Evolutionary conservation across 495 filamentous ascomycete genomes (phyloP).

Genomic region (Penicillium cosmopolitanum): DNA sequence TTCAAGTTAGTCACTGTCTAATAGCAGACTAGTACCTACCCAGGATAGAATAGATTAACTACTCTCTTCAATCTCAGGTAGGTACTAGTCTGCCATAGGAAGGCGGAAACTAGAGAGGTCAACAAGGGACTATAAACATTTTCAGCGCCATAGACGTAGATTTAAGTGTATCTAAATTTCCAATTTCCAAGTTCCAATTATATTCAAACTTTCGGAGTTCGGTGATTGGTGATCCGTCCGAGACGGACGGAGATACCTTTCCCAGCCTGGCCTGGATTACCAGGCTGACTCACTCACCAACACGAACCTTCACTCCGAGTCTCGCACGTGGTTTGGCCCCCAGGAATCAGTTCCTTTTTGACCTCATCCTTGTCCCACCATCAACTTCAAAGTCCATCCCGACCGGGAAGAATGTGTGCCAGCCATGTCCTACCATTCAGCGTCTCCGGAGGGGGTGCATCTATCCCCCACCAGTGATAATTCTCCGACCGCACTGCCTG

Average conservation of each 20-base stretch:
- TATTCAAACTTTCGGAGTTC: not conserved
- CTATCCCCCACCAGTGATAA: constrained; percentile 24
- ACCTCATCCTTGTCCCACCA: not conserved
- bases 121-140: too few species aligned
- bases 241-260: not conserved
- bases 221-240: not conserved
- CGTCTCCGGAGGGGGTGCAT: constrained; percentile 27
- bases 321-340: constrained; percentile 19
- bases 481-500: constrained; percentile 22
- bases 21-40: too few species aligned
- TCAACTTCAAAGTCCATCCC: not conserved
- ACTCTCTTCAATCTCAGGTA: too few species aligned
- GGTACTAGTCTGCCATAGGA: too few species aligned
- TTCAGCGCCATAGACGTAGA: too few species aligned
- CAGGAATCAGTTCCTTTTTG: not conserved
- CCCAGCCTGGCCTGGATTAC: not conserved
- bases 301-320: not conserved
- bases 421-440: constrained; percentile 39
- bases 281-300: constrained; percentile 1
- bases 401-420: constrained; percentile 16
- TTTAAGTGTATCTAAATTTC: too few species aligned
- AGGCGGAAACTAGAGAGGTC: too few species aligned
- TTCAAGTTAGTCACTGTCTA: too few species aligned
- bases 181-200: not conserved
- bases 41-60: too few species aligned